Evolutionary conservation across 2,329 filamentous ascomycete species (phyloP), one percentile per base, ranked within the genome.

Genomic region (Cercospora janseana): DNA sequence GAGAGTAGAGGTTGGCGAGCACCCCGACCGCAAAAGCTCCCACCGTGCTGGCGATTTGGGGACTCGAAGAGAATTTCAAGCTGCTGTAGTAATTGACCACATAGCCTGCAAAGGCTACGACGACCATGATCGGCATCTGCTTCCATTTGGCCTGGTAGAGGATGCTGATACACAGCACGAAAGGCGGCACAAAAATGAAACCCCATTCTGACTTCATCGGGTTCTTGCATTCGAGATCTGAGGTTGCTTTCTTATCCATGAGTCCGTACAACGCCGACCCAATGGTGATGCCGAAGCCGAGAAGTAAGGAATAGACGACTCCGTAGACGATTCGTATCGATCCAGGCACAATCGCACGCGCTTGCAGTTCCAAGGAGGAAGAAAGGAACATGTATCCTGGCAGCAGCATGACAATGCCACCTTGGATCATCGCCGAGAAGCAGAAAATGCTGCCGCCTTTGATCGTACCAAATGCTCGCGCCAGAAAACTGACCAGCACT

Each of bases 131-230:
- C 0, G 87, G 87, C 38, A 82, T 79, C 64, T 92, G 87, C 60
- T 80, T 84, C 79, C 80, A 88, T 68, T 88, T 88, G 51, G 86
- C 86, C 58, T 91, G 87, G 69, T 91, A 90, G 65, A 91, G 83
- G 60, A 91, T 76, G 54, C 85, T 84, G 31, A 91, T 77, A 61
- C 83, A 88, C 12, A 88, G 62, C 4, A 87, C 81, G 66, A 91
- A 94, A 4, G 78, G 66, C 0, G 86, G 79, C 0, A 91, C 88
- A 62, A 89, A 89, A 15, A 84, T 70, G 69, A 90, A 88, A 46
- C 77, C 78, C 50, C 76, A 79, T n/a, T 73, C 69, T 3, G 76
- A 74, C 2, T 69, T 68, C 52, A 83, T 74, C 1, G 75, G 68
- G n/a, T 76, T 68, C 0, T 50, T 51, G 60, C 74, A 77, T 2